Evolutionary conservation across 179 eudicot genomes (phyloP).

Genomic region (Dionaea muscipula): DNA sequence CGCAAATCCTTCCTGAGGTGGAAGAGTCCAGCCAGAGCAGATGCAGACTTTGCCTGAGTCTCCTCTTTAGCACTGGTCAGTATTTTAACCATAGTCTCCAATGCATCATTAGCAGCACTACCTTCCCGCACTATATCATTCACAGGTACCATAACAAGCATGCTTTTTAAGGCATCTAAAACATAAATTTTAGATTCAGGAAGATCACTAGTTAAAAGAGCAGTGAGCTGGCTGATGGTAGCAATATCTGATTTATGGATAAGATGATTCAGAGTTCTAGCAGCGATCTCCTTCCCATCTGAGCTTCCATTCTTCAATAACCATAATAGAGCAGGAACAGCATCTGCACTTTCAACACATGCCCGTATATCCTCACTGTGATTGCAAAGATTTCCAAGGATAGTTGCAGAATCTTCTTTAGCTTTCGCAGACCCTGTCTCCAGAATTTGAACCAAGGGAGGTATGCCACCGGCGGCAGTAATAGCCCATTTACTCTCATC

Average conservation of each 20-base stretch:
- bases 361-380: slow-evolving; percentile 99
- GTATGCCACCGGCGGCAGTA: slow-evolving; percentile 99
- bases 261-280: slow-evolving; percentile 80
- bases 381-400: slow-evolving; percentile 91
- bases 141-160: slow-evolving; percentile 77
- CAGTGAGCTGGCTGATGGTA: slow-evolving; percentile 92
- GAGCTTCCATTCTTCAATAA: slow-evolving; percentile 87
- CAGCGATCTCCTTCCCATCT: slow-evolving; percentile 93
- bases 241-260: slow-evolving; percentile 95
- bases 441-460: slow-evolving; percentile 93
- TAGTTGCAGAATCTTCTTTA: slow-evolving; percentile 88
- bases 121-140: slow-evolving; percentile 82
- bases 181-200: slow-evolving; percentile 92
- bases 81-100: slow-evolving; percentile 76
- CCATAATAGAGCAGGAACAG: slow-evolving; percentile 99
- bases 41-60: slow-evolving; percentile 83
- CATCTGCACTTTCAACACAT: slow-evolving; percentile 99
- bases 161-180: slow-evolving; percentile 77
- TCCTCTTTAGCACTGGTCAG: slow-evolving; percentile 72
- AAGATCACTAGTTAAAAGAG: slow-evolving; percentile 76
- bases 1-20: slow-evolving; percentile 81
- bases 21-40: slow-evolving; percentile 81
- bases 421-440: slow-evolving; percentile 97
- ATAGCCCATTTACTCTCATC: slow-evolving; percentile 99
- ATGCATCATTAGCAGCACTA: slow-evolving; percentile 90